Evolutionary conservation across 345 rosid species (phyloP).

Genomic region (Geranium rotundifolium): DNA sequence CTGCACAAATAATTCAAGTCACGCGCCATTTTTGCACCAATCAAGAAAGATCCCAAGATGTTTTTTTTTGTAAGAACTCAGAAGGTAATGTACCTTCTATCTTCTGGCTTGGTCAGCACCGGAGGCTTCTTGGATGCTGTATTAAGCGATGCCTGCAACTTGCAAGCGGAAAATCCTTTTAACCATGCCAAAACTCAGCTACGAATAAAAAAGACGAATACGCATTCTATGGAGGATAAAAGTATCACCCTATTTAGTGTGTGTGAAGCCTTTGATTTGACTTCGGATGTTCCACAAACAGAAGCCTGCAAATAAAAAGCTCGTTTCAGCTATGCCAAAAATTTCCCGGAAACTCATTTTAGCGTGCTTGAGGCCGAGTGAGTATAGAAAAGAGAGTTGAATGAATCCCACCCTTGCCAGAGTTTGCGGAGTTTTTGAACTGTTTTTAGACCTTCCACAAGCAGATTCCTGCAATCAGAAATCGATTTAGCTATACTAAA

Average conservation of each 20-base stretch:
- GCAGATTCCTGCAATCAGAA: neutral
- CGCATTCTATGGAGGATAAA: neutral
- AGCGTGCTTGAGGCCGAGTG: too few relatives aligned
- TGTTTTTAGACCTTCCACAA: neutral
- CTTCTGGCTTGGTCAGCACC: slow-evolving; percentile 22
- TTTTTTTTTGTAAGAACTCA: too few relatives aligned
- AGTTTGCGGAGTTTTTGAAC: neutral
- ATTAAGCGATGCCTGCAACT: slow-evolving; percentile 36
- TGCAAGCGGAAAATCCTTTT: slow-evolving; percentile 6
- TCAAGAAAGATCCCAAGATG: neutral
- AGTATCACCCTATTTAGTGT: neutral
- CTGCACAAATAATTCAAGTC: slow-evolving; percentile 13
- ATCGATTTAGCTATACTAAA: neutral
- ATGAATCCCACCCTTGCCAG: neutral
- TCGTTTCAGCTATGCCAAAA: too few relatives aligned
- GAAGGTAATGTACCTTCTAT: slow-evolving; percentile 41
- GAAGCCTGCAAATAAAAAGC: slow-evolving; percentile 13
- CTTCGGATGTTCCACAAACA: neutral
- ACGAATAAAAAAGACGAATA: neutral
- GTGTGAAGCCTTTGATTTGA: neutral
- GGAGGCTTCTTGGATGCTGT: slow-evolving; percentile 30
- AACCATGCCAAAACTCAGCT: neutral
- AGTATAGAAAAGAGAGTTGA: neutral
- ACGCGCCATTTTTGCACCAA: neutral
- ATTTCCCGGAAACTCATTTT: too few relatives aligned